Evolutionary conservation across 1,284 basidiomycete species (phyloP), one percentile per base, ranked within the genome.

Genomic region (Tremellales sp.): DNA sequence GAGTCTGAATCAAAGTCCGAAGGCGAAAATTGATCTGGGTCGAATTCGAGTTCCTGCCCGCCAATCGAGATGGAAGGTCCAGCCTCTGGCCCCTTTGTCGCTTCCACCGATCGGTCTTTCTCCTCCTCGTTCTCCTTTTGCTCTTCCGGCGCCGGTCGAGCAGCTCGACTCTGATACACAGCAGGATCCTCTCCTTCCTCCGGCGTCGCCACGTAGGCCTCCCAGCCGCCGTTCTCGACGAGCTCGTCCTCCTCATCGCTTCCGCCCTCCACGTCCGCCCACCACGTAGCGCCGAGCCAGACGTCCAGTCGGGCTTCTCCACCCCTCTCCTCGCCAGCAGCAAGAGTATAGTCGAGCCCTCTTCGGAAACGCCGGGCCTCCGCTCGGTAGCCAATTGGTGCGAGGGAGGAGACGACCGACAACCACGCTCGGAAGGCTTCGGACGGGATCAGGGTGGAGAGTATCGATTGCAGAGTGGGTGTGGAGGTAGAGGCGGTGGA

Each of bases 121-220:
- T 7, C 36, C 29, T 14, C 14, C 25, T 51, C 47, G n/a, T 12
- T 57, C 47, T 46, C 69, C 66, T 65, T 61, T 45, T 68, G 70
- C 24, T n/a, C n/a, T n/a, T n/a, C n/a, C n/a, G n/a, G n/a, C n/a
- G n/a, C n/a, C n/a, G n/a, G n/a, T n/a, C n/a, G n/a, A n/a, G 66
- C 69, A 29, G 68, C 70, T 37, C 74, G 73, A 31, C 85, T 83
- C 35, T 89, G 85, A 71, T 95, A 97, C 14, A 95, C 86, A 3
- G 91, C 90, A 4, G 93, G 93, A 68, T 94, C 91, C 58, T 93
- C 90, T 56, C 87, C 87, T 65, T 88, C 90, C 56, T 92, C 85
- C 52, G 92, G 89, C 26, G 88, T 86, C 3, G 91, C 86, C 82
- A 95, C 89, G 71, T 95, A 97, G 69, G 90, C 94, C 83, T 95